Conservation (phyloP, 2,329 filamentous ascomycete species). For the Mollisia scopiformis region DNA sequence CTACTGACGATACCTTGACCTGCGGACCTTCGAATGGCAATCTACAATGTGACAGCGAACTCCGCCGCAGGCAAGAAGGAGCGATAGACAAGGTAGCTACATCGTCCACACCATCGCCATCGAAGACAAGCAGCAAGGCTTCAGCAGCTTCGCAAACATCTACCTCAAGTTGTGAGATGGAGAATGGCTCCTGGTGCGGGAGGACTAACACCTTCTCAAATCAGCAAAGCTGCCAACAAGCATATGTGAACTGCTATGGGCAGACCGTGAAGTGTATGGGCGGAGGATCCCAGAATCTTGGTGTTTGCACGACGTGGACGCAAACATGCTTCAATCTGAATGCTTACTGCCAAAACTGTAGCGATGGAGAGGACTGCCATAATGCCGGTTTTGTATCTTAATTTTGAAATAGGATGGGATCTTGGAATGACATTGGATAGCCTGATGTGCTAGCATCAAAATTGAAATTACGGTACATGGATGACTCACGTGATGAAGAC, state of each 20-base stretch:
- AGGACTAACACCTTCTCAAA: conserved; percentile 8
- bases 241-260: neutral
- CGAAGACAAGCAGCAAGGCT: neutral
- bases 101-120: neutral
- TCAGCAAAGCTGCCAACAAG: neutral
- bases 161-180: neutral
- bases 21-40: neutral
- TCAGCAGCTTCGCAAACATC: neutral
- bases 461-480: no score
- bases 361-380: neutral
- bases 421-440: neutral
- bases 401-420: neutral
- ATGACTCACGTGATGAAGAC: no score
- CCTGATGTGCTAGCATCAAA: no score
- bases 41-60: neutral
- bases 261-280: neutral
- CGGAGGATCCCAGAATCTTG: neutral
- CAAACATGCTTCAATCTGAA: neutral
- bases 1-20: neutral
- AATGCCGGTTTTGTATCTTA: conserved; percentile 1
- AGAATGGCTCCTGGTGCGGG: conserved; percentile 12
- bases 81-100: no score
- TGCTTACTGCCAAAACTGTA: conserved; percentile 9
- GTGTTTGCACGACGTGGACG: conserved; percentile 2
- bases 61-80: no score